phyloP scores from a whole-genome alignment of 805 yeast species.

The Candida nemodendra region DNA sequence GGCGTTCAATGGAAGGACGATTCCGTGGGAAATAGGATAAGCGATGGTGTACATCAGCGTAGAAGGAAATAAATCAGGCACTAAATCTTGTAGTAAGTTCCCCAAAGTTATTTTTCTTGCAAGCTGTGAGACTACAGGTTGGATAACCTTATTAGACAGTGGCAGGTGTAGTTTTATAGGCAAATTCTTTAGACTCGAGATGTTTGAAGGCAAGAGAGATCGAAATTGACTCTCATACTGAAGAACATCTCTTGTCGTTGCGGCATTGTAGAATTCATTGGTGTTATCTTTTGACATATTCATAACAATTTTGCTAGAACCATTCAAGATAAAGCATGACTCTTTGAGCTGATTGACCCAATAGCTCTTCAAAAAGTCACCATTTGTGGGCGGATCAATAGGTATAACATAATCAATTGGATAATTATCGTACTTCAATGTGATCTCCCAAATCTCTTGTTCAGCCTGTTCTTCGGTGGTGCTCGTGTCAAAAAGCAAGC shows the following conservation, averaged over 20 bases:
- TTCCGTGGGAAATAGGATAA: conserved; percentile 55
- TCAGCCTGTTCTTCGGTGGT: conserved; percentile 12
- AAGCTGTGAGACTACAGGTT: conserved; percentile 27
- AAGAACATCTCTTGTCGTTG: conserved; percentile 25
- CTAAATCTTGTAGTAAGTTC: conserved; percentile 34
- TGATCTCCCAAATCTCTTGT: conserved; percentile 43
- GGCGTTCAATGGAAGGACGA: conserved; percentile 43
- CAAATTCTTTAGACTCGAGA: conserved; percentile 32
- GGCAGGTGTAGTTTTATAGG: conserved; percentile 52
- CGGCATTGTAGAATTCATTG: conserved; percentile 51
- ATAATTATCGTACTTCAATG: conserved; percentile 39
- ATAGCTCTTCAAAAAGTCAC: conserved; percentile 40
- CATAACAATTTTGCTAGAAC: conserved; percentile 82
- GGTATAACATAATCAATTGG: conserved; percentile 48
- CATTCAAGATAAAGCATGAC: conserved; percentile 69
- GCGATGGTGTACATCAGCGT: conserved; percentile 36
- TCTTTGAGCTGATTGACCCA: conserved; percentile 85
- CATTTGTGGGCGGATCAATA: conserved; percentile 14
- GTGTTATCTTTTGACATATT: conserved; percentile 64
- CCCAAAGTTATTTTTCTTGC: conserved; percentile 35
- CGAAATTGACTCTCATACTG: conserved; percentile 21
- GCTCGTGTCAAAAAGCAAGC: conserved; percentile 55
- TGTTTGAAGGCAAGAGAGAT: conserved; percentile 28
- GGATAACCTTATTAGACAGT: conserved; percentile 34
- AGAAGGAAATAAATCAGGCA: conserved; percentile 49